These are phyloP conservation scores for Beta macrorhiza DNA, from an alignment of 179 eudicot species.

Conservation along the genomic window DNA sequence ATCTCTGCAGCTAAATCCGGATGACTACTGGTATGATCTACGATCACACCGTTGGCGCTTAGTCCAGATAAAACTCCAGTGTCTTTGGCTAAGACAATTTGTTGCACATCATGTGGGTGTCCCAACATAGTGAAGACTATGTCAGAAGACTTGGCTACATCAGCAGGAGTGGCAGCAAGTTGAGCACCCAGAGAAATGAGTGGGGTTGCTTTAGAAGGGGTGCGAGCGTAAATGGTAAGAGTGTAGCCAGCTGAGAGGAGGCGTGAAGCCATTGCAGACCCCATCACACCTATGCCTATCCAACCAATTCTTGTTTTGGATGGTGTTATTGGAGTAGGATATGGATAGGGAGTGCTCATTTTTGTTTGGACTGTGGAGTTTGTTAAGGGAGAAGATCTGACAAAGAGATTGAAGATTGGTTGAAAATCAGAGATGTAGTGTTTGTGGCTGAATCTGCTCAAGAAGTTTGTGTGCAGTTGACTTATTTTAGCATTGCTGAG, in stretches of 20 bases:
- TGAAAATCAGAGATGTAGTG: no score
- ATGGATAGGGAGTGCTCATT: slow-evolving; percentile 37
- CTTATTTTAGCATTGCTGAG: no score
- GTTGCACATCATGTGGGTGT: slow-evolving; percentile 81
- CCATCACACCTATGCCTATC: slow-evolving; percentile 91
- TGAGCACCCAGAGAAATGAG: slow-evolving; percentile 64
- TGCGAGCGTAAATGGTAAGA: slow-evolving; percentile 66
- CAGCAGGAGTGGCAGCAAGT: slow-evolving; percentile 45
- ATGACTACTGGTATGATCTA: slow-evolving; percentile 74
- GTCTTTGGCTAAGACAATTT: slow-evolving; percentile 42
- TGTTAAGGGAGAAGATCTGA: no score
- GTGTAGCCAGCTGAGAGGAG: slow-evolving; percentile 67
- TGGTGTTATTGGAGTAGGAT: slow-evolving; percentile 55
- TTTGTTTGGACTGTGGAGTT: no score
- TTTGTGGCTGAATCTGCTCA: no score
- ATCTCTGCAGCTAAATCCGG: slow-evolving; percentile 54
- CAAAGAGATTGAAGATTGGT: no score
- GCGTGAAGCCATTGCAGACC: slow-evolving; percentile 76
- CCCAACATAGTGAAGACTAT: slow-evolving; percentile 84
- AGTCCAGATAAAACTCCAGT: slow-evolving; percentile 45
- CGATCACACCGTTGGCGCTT: slow-evolving; percentile 41
- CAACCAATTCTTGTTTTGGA: slow-evolving; percentile 62
- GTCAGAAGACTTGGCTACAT: slow-evolving; percentile 44
- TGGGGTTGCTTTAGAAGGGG: slow-evolving; percentile 50
- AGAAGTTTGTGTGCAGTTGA: no score